These are phyloP conservation scores for Sporothrix pallida DNA, from an alignment of 2,329 filamentous ascomycete genomes.

Conservation along the genomic window DNA sequence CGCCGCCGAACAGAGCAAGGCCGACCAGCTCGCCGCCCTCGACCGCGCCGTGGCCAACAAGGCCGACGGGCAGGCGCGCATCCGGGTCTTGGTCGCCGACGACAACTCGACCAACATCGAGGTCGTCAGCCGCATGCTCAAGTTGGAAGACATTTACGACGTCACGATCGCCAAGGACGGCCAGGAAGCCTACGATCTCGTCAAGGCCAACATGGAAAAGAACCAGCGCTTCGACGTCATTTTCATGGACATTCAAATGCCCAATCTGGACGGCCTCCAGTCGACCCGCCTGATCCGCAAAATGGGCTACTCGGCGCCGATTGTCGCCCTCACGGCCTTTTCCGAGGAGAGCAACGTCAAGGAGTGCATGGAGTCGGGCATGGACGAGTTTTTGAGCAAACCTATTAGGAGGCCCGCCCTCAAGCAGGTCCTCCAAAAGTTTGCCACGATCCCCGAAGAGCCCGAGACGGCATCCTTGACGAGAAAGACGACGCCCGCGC, in stretches of 20 bases:
- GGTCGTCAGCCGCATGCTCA: constrained; percentile 67
- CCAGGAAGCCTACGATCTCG: constrained; percentile 84
- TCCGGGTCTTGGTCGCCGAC: constrained; percentile 86
- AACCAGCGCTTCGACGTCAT: constrained; percentile 80
- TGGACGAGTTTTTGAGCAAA: constrained; percentile 85
- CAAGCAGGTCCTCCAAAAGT: constrained; percentile 85
- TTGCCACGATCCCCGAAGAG: constrained; percentile 80
- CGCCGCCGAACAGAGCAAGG: constrained; percentile 48
- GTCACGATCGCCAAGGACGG: constrained; percentile 86
- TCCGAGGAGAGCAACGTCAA: constrained; percentile 87
- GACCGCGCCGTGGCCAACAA: constrained; percentile 68
- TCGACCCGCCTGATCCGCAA: constrained; percentile 83
- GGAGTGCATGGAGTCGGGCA: constrained; percentile 85
- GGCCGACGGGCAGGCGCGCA: constrained; percentile 60
- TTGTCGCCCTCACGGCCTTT: constrained; percentile 89
- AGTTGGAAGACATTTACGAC: constrained; percentile 81
- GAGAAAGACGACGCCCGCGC: constrained; percentile 44
- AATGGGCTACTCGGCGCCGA: constrained; percentile 85
- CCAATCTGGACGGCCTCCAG: constrained; percentile 86
- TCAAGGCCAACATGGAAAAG: constrained; percentile 79
- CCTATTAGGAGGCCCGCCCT: constrained; percentile 81
- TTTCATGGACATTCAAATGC: constrained; percentile 97
- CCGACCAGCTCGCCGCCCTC: constrained; percentile 69
- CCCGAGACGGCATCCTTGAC: constrained; percentile 51
- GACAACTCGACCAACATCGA: constrained; percentile 65